Evolutionary conservation across 345 rosid genomes (phyloP).

Genomic region (Ricinus communis): DNA sequence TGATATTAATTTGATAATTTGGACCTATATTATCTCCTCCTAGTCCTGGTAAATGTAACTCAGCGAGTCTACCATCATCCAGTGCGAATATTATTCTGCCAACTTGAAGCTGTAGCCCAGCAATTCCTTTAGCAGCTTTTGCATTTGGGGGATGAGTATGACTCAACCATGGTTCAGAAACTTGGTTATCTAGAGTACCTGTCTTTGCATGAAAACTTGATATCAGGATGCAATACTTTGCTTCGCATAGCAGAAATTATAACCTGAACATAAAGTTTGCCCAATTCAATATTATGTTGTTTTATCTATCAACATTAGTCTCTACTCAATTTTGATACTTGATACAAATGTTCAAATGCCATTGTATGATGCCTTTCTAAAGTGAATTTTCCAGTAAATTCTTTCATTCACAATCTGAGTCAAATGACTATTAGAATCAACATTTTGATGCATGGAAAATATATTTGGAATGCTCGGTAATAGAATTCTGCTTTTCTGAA

Average conservation of each 20-base stretch:
- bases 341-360: too few relatives aligned
- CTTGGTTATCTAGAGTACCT: conserved; percentile 40
- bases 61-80: conserved; percentile 70
- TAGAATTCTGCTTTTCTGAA: not conserved
- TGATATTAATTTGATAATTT: conserved; percentile 31
- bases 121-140: conserved; percentile 51
- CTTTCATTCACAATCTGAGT: too few relatives aligned
- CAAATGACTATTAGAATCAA: not conserved
- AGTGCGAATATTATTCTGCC: conserved; percentile 60
- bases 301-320: too few relatives aligned
- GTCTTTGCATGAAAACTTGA: conserved; percentile 25
- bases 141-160: conserved; percentile 55
- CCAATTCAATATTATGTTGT: too few relatives aligned
- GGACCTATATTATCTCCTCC: conserved; percentile 63
- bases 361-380: not conserved
- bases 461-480: not conserved
- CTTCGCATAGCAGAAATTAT: not conserved
- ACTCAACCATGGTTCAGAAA: conserved; percentile 49
- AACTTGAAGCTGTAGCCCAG: conserved; percentile 50
- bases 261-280: not conserved
- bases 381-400: too few relatives aligned
- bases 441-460: too few relatives aligned
- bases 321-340: too few relatives aligned
- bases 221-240: conserved; percentile 5
- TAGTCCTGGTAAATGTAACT: conserved; percentile 56